Base-by-base conservation (phyloP, 2,329 filamentous ascomycete species). In the Phyllosticta citrichinensis region DNA sequence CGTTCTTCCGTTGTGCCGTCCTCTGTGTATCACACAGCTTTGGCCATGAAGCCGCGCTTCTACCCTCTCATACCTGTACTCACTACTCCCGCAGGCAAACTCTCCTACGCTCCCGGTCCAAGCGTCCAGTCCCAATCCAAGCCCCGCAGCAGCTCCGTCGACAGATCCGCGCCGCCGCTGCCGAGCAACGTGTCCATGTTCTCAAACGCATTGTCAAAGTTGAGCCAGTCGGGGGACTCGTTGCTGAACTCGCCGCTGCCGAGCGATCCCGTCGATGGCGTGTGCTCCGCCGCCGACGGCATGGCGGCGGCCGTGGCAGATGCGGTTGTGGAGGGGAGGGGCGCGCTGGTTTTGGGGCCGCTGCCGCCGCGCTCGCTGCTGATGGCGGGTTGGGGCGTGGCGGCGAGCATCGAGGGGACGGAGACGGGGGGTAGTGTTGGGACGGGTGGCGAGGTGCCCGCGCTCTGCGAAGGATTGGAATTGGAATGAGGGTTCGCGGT, bases 121-220 rank as follows among this genome's bases (percentile, higher is more conserved):
- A 40, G 11, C 55, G 55, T 47, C 55, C 47, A 33, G 19, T 56
- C 47, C 33, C 55, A 33, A 12, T 56, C 47, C 55, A 24, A 47
- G 19, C 47, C 47, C 55, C 30, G 19, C 19, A 47, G 35, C 55
- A 33, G 30, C 55, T 56, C 30, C 30, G 55, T 56, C 17, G 55
- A 24, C 30, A 17, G 17, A 20, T 22, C 17, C 3, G 17, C 55
- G 19, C 25, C 55, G 19, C 55, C 55, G 10, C 33, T 20, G n/a
- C 30, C 72, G 11, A 75, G 47, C 27, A 75, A 63, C 3, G 70
- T 69, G 60, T 74, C 72, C 56, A 75, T 73, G 40, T 74, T 74
- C 65, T 75, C 72, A 64, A 75, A 75, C 6, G 73, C 73, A 1
- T 68, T 66, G 24, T 74, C 72, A 52, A 74, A 74, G 35, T 74